Conservation (phyloP, 345 rosid species). For the Linum usitatissimum region DNA sequence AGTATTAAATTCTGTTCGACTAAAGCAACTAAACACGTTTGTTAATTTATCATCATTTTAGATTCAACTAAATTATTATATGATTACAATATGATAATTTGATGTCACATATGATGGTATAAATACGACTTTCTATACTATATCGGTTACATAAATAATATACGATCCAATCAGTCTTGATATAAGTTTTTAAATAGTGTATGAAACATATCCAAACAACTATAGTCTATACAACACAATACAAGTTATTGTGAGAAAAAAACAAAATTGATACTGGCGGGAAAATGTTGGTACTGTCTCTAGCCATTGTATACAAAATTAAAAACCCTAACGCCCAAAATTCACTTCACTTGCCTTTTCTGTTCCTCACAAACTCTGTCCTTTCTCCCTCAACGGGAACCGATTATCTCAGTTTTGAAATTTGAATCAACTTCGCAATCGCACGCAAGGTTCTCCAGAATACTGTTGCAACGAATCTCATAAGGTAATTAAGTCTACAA, state of each 20-base stretch:
- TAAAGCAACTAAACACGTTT: no score
- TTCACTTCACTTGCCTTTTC: background rate
- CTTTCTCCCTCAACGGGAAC: background rate
- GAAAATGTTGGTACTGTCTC: background rate
- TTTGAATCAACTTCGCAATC: background rate
- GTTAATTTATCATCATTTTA: no score
- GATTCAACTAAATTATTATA: no score
- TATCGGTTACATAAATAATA: no score
- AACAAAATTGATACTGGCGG: background rate
- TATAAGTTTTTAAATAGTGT: no score
- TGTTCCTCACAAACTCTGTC: background rate
- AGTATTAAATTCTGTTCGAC: no score
- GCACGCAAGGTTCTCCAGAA: background rate
- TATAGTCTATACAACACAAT: no score
- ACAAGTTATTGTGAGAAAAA: background rate
- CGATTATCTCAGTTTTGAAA: background rate
- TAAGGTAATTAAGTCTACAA: background rate
- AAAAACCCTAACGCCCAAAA: background rate
- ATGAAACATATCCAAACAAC: no score
- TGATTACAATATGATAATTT: no score
- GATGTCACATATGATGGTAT: no score
- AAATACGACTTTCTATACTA: no score
- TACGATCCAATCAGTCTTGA: no score
- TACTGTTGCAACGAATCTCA: background rate
- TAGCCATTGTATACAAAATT: background rate